phyloP scores from a whole-genome alignment of 2,329 filamentous ascomycete species.

The Talaromyces atroroseus region DNA sequence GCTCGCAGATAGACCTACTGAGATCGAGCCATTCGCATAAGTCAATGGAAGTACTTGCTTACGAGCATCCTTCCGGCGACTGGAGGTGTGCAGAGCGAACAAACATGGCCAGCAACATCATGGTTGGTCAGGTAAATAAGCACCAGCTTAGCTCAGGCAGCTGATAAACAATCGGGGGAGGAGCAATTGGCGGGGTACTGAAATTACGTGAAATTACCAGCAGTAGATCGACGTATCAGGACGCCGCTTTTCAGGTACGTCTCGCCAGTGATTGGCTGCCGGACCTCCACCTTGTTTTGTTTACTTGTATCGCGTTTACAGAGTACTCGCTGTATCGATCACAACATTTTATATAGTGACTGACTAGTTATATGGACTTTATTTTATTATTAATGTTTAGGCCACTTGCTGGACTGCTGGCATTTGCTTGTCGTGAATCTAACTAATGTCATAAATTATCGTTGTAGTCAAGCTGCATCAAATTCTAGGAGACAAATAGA shows the following conservation, averaged over 20 bases:
- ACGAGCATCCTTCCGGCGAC: not conserved
- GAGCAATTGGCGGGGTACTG: conserved; percentile 13
- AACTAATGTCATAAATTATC: not conserved
- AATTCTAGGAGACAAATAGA: not conserved
- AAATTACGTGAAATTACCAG: not conserved
- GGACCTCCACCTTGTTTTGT: not conserved
- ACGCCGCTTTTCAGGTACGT: conserved; percentile 2
- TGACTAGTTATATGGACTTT: too few relatives aligned
- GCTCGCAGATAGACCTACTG: not conserved
- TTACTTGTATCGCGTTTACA: not conserved
- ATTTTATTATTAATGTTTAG: not conserved
- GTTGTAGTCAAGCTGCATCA: conserved; percentile 1
- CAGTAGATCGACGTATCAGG: not conserved
- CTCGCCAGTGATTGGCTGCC: not conserved
- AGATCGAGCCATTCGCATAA: conserved; percentile 1
- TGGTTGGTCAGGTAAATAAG: not conserved
- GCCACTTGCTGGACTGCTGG: not conserved
- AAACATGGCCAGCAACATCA: not conserved
- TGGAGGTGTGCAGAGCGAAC: not conserved
- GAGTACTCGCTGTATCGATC: too few relatives aligned
- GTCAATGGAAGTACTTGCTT: not conserved
- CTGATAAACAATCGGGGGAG: conserved; percentile 11
- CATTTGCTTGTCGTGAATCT: not conserved
- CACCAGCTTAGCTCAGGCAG: not conserved
- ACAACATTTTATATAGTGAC: not conserved